Evolutionary conservation across 441 rosid genomes (phyloP).

Genomic region (Monsonia emarginata): DNA sequence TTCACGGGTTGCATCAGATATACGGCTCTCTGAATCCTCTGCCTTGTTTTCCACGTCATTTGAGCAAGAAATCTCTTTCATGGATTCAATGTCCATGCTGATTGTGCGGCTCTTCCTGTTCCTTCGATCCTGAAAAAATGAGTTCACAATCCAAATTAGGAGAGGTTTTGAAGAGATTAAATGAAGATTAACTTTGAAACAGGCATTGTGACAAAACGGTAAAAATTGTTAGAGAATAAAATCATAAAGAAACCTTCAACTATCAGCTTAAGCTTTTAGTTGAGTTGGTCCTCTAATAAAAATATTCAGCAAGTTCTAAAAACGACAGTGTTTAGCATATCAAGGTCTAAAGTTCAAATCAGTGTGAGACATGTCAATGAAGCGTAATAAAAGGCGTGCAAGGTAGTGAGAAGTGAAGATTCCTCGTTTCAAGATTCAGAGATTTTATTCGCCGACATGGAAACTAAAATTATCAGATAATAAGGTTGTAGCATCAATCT

Average conservation of each 20-base stretch:
- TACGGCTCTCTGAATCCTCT: constrained; percentile 25
- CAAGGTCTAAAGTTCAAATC: background rate
- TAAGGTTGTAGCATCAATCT: too few species aligned
- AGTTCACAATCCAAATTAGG: background rate
- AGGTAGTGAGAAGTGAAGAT: background rate
- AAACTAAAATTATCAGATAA: too few species aligned
- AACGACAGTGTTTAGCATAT: too few species aligned
- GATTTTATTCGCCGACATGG: too few species aligned
- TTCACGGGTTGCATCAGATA: constrained; percentile 19
- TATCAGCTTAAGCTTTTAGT: too few species aligned
- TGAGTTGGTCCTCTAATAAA: too few species aligned
- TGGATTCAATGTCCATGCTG: constrained; percentile 62
- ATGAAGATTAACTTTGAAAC: too few species aligned
- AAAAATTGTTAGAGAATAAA: too few species aligned
- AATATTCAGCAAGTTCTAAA: too few species aligned
- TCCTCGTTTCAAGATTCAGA: background rate
- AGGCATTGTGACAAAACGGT: too few species aligned
- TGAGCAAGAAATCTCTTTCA: constrained; percentile 64
- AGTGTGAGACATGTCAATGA: background rate
- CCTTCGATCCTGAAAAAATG: constrained; percentile 61
- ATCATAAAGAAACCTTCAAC: too few species aligned
- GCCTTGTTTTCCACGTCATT: constrained; percentile 25
- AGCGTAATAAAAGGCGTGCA: background rate
- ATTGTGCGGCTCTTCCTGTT: constrained; percentile 46
- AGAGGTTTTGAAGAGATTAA: too few species aligned